Base-by-base conservation (phyloP, 495 filamentous ascomycete species). In the Penicillium nucicola region DNA sequence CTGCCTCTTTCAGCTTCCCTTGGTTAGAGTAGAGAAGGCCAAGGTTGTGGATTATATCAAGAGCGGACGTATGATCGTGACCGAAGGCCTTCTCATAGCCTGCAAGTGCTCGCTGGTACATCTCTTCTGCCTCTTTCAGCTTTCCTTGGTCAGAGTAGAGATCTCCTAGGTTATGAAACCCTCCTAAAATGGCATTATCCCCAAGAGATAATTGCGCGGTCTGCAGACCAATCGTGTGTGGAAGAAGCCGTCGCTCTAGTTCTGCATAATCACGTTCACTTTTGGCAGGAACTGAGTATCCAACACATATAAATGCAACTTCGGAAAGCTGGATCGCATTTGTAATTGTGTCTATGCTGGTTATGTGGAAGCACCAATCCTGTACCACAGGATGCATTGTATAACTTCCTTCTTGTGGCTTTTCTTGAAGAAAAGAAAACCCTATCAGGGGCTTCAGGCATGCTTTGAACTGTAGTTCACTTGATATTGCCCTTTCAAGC, bases 161-260 rank as follows among this genome's bases (percentile, higher is more conserved):
- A 55, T 59, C 50, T 22, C 53, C 56, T 31, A 60, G 32, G 7
- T 40, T 11, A 52, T 48, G 9, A 13, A 59, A 51, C 20, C 40
- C 58, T 5, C 42, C 40, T 42, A 30, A 60, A 13, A 64, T n/a
- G n/a, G n/a, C n/a, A n/a, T n/a, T n/a, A n/a, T n/a, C n/a, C n/a
- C n/a, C n/a, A n/a, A n/a, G n/a, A n/a, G n/a, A n/a, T n/a, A n/a
- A n/a, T n/a, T n/a, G n/a, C n/a, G n/a, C n/a, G n/a, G n/a, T n/a
- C n/a, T n/a, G 23, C 15, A 65, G 34, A 47, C 41, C 28, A 48
- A 59, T 55, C 52, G 67, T 67, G 57, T 75, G 71, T 53, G 61
- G 61, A 47, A 74, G 53, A 52, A 71, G 65, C 42, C 71, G 64
- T 49, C 50, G 67, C 53, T 72, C 58, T 22, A 64, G 41, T 17